Evolutionary conservation across 1,139 yeast species (phyloP).

Genomic region (Diutina pseudorugosa): DNA sequence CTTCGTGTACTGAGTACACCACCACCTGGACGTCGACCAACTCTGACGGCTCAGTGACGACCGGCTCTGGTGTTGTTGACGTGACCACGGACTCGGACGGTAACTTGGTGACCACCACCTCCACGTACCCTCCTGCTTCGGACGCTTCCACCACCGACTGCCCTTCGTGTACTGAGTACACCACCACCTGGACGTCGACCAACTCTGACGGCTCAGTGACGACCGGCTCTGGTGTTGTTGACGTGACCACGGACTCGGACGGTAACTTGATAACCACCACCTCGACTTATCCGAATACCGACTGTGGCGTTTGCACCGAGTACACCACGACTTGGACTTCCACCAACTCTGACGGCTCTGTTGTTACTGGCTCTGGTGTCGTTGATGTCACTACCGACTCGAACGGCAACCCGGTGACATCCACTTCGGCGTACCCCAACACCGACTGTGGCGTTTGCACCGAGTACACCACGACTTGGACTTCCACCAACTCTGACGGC

Average conservation of each 20-base stretch:
- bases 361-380: background rate
- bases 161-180: background rate
- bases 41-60: no score
- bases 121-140: no score
- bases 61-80: no score
- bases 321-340: background rate
- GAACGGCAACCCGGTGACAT: background rate
- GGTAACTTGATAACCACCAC: background rate
- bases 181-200: background rate
- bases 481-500: background rate
- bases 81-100: background rate
- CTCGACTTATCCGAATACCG: background rate
- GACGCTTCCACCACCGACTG: background rate
- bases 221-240: background rate
- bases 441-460: background rate
- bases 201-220: background rate
- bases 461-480: background rate
- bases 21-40: no score
- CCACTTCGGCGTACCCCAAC: background rate
- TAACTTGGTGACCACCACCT: background rate
- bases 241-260: background rate
- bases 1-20: no score
- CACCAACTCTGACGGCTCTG: background rate
- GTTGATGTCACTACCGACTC: constrained; percentile 4
- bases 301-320: background rate